Base-by-base conservation (phyloP, 768 basidiomycete species). In the Suillus occidentalis region DNA sequence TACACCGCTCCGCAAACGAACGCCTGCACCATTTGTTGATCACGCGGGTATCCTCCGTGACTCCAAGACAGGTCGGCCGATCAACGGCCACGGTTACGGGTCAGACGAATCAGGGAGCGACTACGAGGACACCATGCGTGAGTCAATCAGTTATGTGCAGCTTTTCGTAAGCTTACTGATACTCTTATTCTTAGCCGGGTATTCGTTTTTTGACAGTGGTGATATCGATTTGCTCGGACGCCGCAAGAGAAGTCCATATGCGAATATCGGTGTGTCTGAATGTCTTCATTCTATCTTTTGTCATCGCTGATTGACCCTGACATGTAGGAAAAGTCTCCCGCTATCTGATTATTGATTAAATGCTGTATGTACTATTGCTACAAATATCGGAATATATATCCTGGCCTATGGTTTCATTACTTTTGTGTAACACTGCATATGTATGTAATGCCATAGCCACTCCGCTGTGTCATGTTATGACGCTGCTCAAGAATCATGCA, bases 1-100 rank as follows among this genome's bases (percentile, higher is more conserved):
- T 95, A 12, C 89, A 97, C 75, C 79, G 87, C 43, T 87, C 90
- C 3, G 94, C 94, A 36, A 98, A 98, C 77, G 92, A 93, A 73
- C 86, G 87, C 28, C 84, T 4, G 89, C 85, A 67, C 92, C 95
- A 69, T 91, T 92, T 77, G 83, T 94, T 50, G 91, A 93, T 71
- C 91, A 92, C 72, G 77, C 83, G 1, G 91, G 91, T 43, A 80
- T 89, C 12, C 76, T 92, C 67, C 83, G 90, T 42, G 90, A 93
- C 72, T 86, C 87, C 55, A 90, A 89, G 82, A 92, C 90, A 2
- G 92, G 90, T 0, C 77, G 89, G 56, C 82, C 87, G 10, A 89
- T 92, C 65, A 79, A 87, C 70, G 78, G 77, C 3, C 69, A 74
- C 39, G 82, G 82, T 14, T 72, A 77, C 50, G 77, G 71, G 10